Conservation (phyloP, 352 stramenopile species). For the Phytopythium cucurbitacearum region DNA sequence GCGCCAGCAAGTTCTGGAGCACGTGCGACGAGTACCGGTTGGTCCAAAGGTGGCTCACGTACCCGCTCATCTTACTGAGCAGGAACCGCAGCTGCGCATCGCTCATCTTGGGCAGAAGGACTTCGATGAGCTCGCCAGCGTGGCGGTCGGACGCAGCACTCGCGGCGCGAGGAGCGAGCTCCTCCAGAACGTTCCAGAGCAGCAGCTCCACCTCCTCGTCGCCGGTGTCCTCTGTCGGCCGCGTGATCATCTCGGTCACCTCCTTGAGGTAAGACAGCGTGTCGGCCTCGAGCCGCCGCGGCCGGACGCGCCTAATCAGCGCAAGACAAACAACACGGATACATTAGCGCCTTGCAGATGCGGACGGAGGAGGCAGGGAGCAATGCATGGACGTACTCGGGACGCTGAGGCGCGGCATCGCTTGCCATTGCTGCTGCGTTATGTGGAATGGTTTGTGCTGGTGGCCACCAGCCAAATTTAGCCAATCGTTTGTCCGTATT, state of each 20-base stretch:
- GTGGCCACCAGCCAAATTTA: no score
- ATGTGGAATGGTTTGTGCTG: no score
- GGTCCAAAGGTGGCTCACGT: constrained; percentile 80
- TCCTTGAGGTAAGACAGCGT: constrained; percentile 83
- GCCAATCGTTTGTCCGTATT: no score
- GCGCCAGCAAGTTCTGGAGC: constrained; percentile 68
- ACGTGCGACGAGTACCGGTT: constrained; percentile 87
- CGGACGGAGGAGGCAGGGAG: neutral
- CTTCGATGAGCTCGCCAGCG: constrained; percentile 62
- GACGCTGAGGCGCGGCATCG: constrained; percentile 8
- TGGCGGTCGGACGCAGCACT: constrained; percentile 76
- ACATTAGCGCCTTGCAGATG: neutral
- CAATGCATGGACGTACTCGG: constrained; percentile 15
- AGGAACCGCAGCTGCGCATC: constrained; percentile 68
- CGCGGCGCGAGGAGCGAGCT: constrained; percentile 65
- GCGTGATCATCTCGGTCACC: constrained; percentile 69
- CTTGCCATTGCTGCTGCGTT: no score
- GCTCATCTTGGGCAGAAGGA: constrained; percentile 70
- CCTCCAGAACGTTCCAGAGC: constrained; percentile 80
- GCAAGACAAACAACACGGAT: neutral
- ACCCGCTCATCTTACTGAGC: constrained; percentile 75
- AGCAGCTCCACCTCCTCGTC: constrained; percentile 55
- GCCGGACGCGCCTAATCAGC: constrained; percentile 49
- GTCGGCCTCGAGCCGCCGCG: constrained; percentile 68
- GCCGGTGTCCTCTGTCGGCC: constrained; percentile 43